phyloP scores from a whole-genome alignment of 148 eudicot species.

The Cornus kousa region DNA sequence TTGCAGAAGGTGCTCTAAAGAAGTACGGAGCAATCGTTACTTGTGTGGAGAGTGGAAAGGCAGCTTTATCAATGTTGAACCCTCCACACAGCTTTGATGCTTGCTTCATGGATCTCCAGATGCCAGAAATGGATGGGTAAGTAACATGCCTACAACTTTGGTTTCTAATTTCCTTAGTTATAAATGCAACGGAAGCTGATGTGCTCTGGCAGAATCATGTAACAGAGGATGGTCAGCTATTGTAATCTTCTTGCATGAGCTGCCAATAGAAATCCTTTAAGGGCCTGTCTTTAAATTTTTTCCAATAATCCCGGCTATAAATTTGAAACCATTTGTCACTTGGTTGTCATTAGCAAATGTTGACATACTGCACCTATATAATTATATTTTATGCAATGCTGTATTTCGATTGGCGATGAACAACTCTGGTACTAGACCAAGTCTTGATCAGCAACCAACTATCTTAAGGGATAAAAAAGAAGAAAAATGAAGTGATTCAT shows the following conservation, averaged over 20 bases:
- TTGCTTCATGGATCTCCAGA: conserved; percentile 84
- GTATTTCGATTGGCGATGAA: too few species aligned
- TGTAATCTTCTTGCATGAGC: not conserved
- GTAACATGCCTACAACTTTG: not conserved
- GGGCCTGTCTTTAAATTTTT: too few species aligned
- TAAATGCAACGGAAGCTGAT: not conserved
- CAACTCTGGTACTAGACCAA: not conserved
- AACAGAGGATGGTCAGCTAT: not conserved
- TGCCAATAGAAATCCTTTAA: not conserved
- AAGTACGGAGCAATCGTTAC: conserved; percentile 63
- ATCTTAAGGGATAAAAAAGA: not conserved
- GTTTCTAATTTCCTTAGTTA: not conserved
- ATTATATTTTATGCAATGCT: too few species aligned
- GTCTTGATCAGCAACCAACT: not conserved
- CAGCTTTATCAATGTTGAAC: conserved; percentile 42
- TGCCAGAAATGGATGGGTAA: conserved; percentile 92
- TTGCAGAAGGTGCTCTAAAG: conserved; percentile 76
- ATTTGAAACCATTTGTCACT: not conserved
- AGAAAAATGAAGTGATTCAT: not conserved
- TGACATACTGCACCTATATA: too few species aligned
- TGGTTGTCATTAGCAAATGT: too few species aligned
- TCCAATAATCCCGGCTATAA: too few species aligned
- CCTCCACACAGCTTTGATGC: conserved; percentile 67
- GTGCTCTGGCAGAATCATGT: not conserved
- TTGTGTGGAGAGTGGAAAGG: conserved; percentile 60